These are phyloP conservation scores for Globisporangium sylvaticum DNA, from an alignment of 352 stramenopile genomes.

Conservation along the genomic window DNA sequence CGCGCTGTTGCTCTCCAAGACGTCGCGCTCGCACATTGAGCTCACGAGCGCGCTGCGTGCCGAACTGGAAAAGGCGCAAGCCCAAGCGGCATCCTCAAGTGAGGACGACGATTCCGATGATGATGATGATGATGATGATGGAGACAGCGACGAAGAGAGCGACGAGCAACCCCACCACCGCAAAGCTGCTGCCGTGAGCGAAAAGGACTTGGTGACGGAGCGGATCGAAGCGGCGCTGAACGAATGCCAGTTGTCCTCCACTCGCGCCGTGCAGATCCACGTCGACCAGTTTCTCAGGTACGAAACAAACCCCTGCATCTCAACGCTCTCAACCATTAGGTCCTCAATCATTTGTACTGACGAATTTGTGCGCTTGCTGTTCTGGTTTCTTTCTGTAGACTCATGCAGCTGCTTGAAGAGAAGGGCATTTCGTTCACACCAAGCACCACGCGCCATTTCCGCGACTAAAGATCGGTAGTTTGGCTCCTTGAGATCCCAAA, in stretches of 20 bases:
- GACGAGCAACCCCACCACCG: background rate
- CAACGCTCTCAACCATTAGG: background rate
- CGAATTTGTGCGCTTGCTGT: background rate
- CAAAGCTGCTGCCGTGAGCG: background rate
- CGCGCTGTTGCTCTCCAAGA: slow-evolving; percentile 62
- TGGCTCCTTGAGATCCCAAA: too few species aligned
- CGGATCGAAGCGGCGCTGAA: slow-evolving; percentile 48
- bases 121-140: background rate
- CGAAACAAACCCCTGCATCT: background rate
- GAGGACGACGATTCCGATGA: background rate
- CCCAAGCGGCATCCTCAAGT: background rate
- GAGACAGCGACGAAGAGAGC: background rate
- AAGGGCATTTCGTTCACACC: slow-evolving; percentile 46
- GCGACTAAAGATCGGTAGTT: slow-evolving; percentile 24
- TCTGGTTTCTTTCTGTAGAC: slow-evolving; percentile 12
- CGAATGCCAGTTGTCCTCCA: slow-evolving; percentile 36
- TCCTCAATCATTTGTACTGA: background rate
- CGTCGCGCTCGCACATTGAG: slow-evolving; percentile 36
- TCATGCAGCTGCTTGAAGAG: slow-evolving; percentile 45
- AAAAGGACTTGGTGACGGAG: slow-evolving; percentile 34
- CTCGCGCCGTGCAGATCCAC: slow-evolving; percentile 62
- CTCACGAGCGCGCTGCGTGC: slow-evolving; percentile 21
- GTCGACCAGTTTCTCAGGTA: slow-evolving; percentile 54
- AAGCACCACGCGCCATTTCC: slow-evolving; percentile 68
- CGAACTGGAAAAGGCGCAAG: background rate